Conservation (phyloP, 2,329 filamentous ascomycete species). For the Domatiomyces catenatus region DNA sequence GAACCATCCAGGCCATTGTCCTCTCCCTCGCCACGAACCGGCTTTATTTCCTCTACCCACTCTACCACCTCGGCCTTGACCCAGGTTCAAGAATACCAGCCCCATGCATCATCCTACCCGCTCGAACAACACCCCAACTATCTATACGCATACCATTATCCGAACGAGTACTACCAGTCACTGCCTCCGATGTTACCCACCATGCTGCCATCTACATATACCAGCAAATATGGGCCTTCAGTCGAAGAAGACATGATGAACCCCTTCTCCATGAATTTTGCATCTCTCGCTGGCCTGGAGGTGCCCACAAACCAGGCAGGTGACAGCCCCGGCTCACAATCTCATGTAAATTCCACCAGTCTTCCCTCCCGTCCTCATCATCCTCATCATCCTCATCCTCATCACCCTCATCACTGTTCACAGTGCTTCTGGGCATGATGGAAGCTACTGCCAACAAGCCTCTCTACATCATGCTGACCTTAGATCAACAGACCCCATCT, state of each 20-base stretch:
- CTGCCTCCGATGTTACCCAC: constrained; percentile 32
- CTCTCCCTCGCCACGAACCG: constrained; percentile 8
- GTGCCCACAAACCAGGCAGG: constrained; percentile 26
- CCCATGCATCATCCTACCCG: constrained; percentile 19
- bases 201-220: constrained; percentile 24
- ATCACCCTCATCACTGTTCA: constrained; percentile 11
- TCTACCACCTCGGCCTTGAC: constrained; percentile 11
- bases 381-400: no score
- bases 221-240: constrained; percentile 36
- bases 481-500: constrained; percentile 22
- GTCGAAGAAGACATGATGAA: constrained; percentile 42
- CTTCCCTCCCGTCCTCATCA: constrained; percentile 16
- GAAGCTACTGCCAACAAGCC: neutral
- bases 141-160: constrained; percentile 22
- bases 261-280: constrained; percentile 46
- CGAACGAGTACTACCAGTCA: constrained; percentile 26
- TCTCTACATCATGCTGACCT: constrained; percentile 13
- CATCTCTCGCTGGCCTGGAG: constrained; percentile 43
- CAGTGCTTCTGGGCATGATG: constrained; percentile 9
- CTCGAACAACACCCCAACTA: constrained; percentile 21
- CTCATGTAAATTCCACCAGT: constrained; percentile 29
- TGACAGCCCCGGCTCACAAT: constrained; percentile 25
- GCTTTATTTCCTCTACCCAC: constrained; percentile 12
- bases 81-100: constrained; percentile 14
- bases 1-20: constrained; percentile 11